Conservation (phyloP, 108 stramenopile genomes). For the Bacterosira constricta region DNA sequence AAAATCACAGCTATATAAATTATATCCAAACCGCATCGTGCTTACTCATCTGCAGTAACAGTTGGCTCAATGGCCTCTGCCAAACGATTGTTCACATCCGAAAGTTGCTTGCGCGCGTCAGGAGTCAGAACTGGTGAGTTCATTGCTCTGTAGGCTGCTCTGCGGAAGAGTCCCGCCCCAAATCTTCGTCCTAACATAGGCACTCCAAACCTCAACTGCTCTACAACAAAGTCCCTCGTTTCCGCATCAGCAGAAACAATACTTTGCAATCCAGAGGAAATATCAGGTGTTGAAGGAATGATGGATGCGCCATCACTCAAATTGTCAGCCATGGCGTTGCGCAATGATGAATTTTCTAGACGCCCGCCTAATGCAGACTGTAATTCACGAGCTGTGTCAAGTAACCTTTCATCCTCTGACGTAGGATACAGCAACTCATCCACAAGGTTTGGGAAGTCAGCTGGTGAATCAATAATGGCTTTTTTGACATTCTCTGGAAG, state of each 20-base stretch:
- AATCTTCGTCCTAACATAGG: conserved; percentile 57
- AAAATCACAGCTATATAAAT: not conserved
- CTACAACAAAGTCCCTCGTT: conserved; percentile 50
- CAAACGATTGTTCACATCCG: conserved; percentile 57
- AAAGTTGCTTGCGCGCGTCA: conserved; percentile 49
- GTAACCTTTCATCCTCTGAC: conserved; percentile 63
- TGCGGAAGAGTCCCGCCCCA: conserved; percentile 70
- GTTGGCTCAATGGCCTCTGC: conserved; percentile 60
- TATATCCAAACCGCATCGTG: not conserved
- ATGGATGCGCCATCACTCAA: conserved; percentile 56
- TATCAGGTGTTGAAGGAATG: conserved; percentile 43
- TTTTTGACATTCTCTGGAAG: conserved; percentile 59
- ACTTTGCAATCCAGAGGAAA: conserved; percentile 34
- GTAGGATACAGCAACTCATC: conserved; percentile 56
- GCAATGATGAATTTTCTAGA: conserved; percentile 37
- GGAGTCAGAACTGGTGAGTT: conserved; percentile 57
- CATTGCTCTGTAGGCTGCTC: conserved; percentile 74
- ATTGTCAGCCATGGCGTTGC: conserved; percentile 43
- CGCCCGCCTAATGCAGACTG: conserved; percentile 47
- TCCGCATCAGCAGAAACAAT: conserved; percentile 49
- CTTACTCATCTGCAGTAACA: not conserved
- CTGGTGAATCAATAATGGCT: conserved; percentile 61
- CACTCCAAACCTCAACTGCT: conserved; percentile 64
- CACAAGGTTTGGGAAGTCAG: conserved; percentile 60
- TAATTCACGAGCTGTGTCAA: conserved; percentile 61